Base-by-base conservation (phyloP, 331 rosid genomes). In the Pyracantha coccinea region DNA sequence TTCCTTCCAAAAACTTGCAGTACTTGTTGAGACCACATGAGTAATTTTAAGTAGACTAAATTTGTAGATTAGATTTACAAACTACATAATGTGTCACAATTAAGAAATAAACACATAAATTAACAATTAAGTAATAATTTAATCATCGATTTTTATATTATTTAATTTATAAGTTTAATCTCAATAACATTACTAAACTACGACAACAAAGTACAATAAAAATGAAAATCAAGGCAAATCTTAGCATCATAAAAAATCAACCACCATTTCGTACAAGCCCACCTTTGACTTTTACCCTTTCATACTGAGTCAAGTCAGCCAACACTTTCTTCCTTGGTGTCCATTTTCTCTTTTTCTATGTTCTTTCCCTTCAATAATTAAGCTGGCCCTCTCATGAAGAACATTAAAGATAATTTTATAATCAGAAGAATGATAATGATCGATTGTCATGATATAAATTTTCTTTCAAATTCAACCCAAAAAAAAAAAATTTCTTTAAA, bases 251-350 rank as follows among this genome's bases (percentile, higher is more conserved):
- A 35, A 82, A 78, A 84, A 83, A 59, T 80, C 82, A 85, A 83
- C 82, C 19, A 12, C 58, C 84, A 68, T 24, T 63, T 21, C 33
- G 60, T 67, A 24, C 53, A 68, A 77, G 77, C 70, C 74, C 63
- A 82, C 69, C 58, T 78, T 84, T 88, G 89, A 90, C 88, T 81
- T 66, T 72, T 16, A 59, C 47, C 38, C 71, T 41, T 81, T 77
- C 78, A 66, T 31, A 44, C 50, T 8, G 20, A 44, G 71, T 73
- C 63, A 81, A 81, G 77, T 83, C 82, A 76, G 75, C 80, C 79
- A 59, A 4, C 23, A 10, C 65, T 31, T 73, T 63, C 63, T 54
- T 62, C 68, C 24, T 44, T 41, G 57, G 24, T 52, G 66, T 75
- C 33, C 29, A 8, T 17, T 62, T 29, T 55, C 7, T 5, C 4